Percentiles rank a stretch among this genome's conserved stretches.
phyloP scores from a whole-genome alignment of 352 stramenopile species.

The Peronospora belbahrii region DNA sequence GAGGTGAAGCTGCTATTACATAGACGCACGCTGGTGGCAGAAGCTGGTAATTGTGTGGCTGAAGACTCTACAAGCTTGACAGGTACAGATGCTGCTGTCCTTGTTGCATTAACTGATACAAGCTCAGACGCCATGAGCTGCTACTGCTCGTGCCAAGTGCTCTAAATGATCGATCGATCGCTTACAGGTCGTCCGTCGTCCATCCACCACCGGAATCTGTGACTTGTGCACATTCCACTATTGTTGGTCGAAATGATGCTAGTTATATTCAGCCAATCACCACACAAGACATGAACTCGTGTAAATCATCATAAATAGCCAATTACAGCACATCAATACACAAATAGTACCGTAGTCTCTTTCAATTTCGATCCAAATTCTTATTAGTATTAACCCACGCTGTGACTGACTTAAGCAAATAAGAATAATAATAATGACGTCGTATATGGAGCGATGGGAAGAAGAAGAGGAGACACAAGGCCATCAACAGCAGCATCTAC shows the following conservation, averaged over 20 bases:
- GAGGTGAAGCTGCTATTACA: slow-evolving; percentile 32
- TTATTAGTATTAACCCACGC: too few relatives aligned
- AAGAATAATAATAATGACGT: too few relatives aligned
- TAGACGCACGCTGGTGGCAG: slow-evolving; percentile 30
- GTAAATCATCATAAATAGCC: too few relatives aligned
- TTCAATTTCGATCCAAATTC: not conserved
- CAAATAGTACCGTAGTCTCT: not conserved
- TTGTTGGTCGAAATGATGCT: too few relatives aligned
- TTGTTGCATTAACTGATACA: not conserved
- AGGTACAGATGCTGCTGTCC: not conserved
- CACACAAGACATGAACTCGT: too few relatives aligned
- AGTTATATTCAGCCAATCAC: too few relatives aligned
- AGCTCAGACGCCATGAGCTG: slow-evolving; percentile 11
- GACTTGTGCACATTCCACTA: slow-evolving; percentile 17
- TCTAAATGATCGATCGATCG: slow-evolving; percentile 13
- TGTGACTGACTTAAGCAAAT: too few relatives aligned
- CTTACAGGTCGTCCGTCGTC: not conserved
- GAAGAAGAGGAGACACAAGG: slow-evolving; percentile 43
- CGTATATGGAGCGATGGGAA: slow-evolving; percentile 47
- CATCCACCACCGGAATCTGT: slow-evolving; percentile 28
- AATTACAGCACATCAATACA: not conserved
- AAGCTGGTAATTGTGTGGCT: slow-evolving; percentile 9
- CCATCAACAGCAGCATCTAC: slow-evolving; percentile 5
- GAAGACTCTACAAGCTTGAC: not conserved
- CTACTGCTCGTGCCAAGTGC: too few relatives aligned